These are phyloP conservation scores for Dendrothele bispora DNA, from an alignment of 768 basidiomycete genomes.

Conservation along the genomic window DNA sequence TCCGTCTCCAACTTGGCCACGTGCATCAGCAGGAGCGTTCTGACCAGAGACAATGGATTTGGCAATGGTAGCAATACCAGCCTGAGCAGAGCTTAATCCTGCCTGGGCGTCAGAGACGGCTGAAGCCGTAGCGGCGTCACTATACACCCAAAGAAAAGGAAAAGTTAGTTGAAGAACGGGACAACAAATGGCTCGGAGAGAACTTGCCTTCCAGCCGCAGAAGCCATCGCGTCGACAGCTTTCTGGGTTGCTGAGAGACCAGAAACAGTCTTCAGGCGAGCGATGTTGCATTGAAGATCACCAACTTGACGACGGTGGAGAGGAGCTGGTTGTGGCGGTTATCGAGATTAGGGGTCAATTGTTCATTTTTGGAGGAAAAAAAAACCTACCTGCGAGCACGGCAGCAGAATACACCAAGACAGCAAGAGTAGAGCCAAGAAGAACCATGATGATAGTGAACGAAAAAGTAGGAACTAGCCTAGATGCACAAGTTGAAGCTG, in stretches of 20 bases:
- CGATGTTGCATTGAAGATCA: constrained; percentile 30
- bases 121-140: constrained; percentile 13
- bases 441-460: too few relatives aligned
- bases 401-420: too few relatives aligned
- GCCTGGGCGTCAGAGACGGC: constrained; percentile 12
- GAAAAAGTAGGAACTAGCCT: too few relatives aligned
- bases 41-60: constrained; percentile 14
- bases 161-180: not conserved
- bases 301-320: constrained; percentile 34
- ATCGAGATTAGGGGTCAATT: too few relatives aligned
- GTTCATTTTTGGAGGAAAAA: too few relatives aligned
- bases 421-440: too few relatives aligned
- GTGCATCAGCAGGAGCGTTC: constrained; percentile 11
- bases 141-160: not conserved
- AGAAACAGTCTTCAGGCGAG: constrained; percentile 28
- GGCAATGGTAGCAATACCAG: constrained; percentile 15
- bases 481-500: too few relatives aligned
- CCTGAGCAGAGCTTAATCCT: constrained; percentile 10
- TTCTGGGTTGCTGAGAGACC: constrained; percentile 17
- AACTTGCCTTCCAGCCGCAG: constrained; percentile 9
- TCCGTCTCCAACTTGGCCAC: constrained; percentile 12
- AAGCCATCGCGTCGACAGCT: constrained; percentile 18
- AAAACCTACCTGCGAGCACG: too few relatives aligned
- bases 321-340: too few relatives aligned
- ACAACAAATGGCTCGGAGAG: too few relatives aligned